Evolutionary conservation across 163 green algal species (phyloP).

Genomic region (Trebouxia gelatinosa): DNA sequence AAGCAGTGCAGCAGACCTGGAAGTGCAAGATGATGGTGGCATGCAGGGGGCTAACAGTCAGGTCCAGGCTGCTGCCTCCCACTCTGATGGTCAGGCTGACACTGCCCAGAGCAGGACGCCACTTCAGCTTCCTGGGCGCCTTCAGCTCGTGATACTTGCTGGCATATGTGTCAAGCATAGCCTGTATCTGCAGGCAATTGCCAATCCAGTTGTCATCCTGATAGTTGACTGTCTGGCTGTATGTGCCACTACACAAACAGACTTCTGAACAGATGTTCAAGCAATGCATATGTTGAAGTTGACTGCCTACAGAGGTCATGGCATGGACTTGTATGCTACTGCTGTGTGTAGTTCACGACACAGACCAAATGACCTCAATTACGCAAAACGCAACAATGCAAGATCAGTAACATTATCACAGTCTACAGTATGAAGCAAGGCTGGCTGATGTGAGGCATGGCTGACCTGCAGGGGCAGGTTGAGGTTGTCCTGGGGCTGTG

Average conservation of each 20-base stretch:
- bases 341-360: too few species aligned
- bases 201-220: background rate
- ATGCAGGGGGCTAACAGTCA: slow-evolving; percentile 49
- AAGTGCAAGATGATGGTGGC: slow-evolving; percentile 82
- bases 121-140: slow-evolving; percentile 83
- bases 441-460: too few species aligned
- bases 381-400: too few species aligned
- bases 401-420: too few species aligned
- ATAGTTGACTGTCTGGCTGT: background rate
- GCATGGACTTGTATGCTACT: too few species aligned
- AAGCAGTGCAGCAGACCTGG: slow-evolving; percentile 29
- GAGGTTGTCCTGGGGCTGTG: slow-evolving; percentile 57
- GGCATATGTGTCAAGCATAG: slow-evolving; percentile 59
- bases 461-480: slow-evolving; percentile 25
- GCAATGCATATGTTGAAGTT: too few species aligned
- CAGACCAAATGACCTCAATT: too few species aligned
- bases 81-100: slow-evolving; percentile 72
- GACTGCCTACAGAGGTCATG: too few species aligned
- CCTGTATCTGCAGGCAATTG: slow-evolving; percentile 41
- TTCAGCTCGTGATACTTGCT: slow-evolving; percentile 73
- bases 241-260: background rate
- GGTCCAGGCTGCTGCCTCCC: slow-evolving; percentile 36
- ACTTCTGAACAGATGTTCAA: too few species aligned
- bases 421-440: too few species aligned
- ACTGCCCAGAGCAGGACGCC: slow-evolving; percentile 70